Evolutionary conservation across 2,329 filamentous ascomycete species (phyloP).

Genomic region (Penicillium sp.): DNA sequence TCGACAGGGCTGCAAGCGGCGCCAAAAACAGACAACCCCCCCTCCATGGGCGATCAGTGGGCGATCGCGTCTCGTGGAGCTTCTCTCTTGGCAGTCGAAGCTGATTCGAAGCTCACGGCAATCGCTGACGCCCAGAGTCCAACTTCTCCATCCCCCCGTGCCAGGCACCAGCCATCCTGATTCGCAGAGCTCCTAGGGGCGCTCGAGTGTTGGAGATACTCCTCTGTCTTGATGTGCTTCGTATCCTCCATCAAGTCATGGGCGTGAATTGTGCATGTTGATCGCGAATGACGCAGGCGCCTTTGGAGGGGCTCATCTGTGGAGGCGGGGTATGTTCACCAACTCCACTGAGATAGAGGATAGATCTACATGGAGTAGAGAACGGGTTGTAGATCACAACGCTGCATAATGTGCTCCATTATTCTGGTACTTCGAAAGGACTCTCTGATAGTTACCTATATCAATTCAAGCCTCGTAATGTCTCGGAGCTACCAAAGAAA

Average conservation of each 20-base stretch:
- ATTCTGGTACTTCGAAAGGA: too few species aligned
- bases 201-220: background rate
- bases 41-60: constrained; percentile 21
- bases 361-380: too few species aligned
- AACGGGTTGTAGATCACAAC: too few species aligned
- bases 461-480: too few species aligned
- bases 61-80: constrained; percentile 17
- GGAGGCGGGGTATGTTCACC: background rate
- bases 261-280: background rate
- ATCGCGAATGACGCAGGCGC: background rate
- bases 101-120: constrained; percentile 20
- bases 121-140: constrained; percentile 7
- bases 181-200: background rate
- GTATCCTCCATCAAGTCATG: background rate
- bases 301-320: background rate
- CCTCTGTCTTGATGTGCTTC: too few species aligned
- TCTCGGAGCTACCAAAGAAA: too few species aligned
- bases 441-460: too few species aligned
- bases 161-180: constrained; percentile 9
- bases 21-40: constrained; percentile 16
- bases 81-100: constrained; percentile 16
- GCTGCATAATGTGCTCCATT: too few species aligned
- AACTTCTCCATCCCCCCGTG: constrained; percentile 1
- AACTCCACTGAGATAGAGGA: too few species aligned
- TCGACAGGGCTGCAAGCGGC: background rate